Conservation (phyloP, 148 eudicot genomes). For the Vaccinium myrtillus region DNA sequence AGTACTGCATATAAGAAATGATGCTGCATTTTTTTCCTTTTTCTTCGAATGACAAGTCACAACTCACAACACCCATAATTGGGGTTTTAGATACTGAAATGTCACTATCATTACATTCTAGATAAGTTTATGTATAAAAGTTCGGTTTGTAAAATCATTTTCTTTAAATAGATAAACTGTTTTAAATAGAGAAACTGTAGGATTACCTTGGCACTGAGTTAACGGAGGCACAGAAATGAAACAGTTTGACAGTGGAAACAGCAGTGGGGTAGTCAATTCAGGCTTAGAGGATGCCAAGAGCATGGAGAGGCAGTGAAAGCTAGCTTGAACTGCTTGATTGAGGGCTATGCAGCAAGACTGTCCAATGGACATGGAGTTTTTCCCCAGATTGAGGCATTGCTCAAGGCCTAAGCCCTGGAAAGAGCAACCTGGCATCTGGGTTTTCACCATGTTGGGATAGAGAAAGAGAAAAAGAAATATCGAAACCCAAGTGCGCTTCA, state of each 20-base stretch:
- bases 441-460: not conserved
- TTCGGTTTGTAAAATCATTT: not conserved
- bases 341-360: conserved; percentile 28
- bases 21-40: not conserved
- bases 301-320: conserved; percentile 25
- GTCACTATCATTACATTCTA: not conserved
- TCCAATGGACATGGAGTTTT: not conserved
- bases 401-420: conserved; percentile 20
- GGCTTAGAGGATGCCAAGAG: conserved; percentile 12
- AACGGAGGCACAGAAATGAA: conserved; percentile 27
- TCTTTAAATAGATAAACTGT: too few species aligned
- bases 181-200: too few species aligned
- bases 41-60: not conserved
- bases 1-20: not conserved
- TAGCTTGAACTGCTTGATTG: conserved; percentile 24
- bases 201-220: conserved; percentile 32
- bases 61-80: not conserved
- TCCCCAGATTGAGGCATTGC: conserved; percentile 16
- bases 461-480: not conserved
- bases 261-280: not conserved
- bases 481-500: conserved; percentile 3
- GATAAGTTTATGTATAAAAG: not conserved
- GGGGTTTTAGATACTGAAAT: not conserved
- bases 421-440: conserved; percentile 25
- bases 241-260: conserved; percentile 26